Base-by-base conservation (phyloP, 2,329 filamentous ascomycete genomes). In the Fusarium nurragi region DNA sequence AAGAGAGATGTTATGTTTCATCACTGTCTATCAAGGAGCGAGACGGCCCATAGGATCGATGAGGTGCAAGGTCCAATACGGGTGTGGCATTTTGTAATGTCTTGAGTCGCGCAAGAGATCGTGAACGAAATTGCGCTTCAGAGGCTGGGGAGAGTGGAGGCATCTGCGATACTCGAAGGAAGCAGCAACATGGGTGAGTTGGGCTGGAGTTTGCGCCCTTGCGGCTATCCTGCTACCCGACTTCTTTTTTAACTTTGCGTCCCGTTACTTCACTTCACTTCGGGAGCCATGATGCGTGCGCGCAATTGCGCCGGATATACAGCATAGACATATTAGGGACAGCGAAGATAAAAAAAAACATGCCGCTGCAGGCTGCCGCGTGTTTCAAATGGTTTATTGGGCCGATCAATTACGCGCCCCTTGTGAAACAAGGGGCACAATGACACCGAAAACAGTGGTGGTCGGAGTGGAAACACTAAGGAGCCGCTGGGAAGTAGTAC, bases 341-440 rank as follows among this genome's bases (percentile, higher is more conserved):
- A 64, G 58, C 46, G 43, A 55, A 54, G 43, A 41, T 44, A 41
- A 55, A 54, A 55, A 50, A 55, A 50, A 54, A 55, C 44, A 61
- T 51, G 53, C 64, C 23, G 43, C 54, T 64, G 61, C 58, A 62
- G 30, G 50, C 49, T 71, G 58, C 67, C 67, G 69, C 54, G 60
- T 69, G 67, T 67, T 71, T 68, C 67, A 59, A 69, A 57, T 38
- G 43, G 34, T 65, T 57, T 28, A 34, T 67, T 58, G 62, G 57
- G 41, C 26, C 51, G 55, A 63, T 63, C 57, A 56, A 65, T 44
- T 65, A 62, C 62, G 64, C 37, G 53, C 58, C 61, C 65, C 53
- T 58, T 63, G 69, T 71, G 71, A 71, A 69, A 68, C 46, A 57
- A 55, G 44, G 51, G 38, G 43, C 49, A 45, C 51, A 59, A 56